These are phyloP conservation scores for Streptanthus diversifolius DNA, from an alignment of 345 rosid genomes.

Conservation along the genomic window DNA sequence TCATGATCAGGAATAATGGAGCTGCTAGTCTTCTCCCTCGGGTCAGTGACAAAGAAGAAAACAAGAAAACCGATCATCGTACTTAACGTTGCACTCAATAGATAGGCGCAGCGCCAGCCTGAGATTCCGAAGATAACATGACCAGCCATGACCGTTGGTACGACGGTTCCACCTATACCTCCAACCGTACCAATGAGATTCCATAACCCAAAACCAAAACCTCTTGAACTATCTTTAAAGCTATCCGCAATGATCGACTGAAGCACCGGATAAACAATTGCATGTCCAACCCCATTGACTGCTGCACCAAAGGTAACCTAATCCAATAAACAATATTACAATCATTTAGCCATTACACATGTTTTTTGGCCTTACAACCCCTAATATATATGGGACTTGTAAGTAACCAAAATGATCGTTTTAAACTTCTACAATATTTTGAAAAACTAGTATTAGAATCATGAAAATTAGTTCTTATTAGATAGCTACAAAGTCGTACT, in stretches of 20 bases:
- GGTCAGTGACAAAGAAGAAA: constrained; percentile 59
- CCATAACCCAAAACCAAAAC: constrained; percentile 80
- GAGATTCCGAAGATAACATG: constrained; percentile 51
- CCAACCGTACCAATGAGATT: constrained; percentile 74
- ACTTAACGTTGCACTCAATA: constrained; percentile 80
- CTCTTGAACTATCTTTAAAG: constrained; percentile 69
- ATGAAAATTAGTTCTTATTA: background rate
- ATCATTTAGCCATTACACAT: background rate
- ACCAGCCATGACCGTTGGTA: constrained; percentile 91
- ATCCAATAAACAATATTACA: background rate
- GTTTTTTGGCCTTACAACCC: background rate
- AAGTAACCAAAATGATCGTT: too few species aligned
- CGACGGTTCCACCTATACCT: constrained; percentile 82
- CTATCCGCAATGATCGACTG: constrained; percentile 95
- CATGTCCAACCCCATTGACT: constrained; percentile 78
- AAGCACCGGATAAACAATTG: constrained; percentile 88
- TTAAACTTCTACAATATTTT: background rate
- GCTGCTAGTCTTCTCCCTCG: constrained; percentile 25
- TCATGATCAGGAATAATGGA: background rate
- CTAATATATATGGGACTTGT: too few species aligned
- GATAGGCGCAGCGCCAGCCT: constrained; percentile 90
- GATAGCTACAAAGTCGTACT: background rate
- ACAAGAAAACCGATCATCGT: constrained; percentile 65
- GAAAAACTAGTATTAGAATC: background rate
- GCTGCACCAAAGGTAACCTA: constrained; percentile 82